Percentiles rank a stretch among this genome's conserved stretches.
phyloP scores from a whole-genome alignment of 148 eudicot genomes.

The Dianthus caryophyllus region DNA sequence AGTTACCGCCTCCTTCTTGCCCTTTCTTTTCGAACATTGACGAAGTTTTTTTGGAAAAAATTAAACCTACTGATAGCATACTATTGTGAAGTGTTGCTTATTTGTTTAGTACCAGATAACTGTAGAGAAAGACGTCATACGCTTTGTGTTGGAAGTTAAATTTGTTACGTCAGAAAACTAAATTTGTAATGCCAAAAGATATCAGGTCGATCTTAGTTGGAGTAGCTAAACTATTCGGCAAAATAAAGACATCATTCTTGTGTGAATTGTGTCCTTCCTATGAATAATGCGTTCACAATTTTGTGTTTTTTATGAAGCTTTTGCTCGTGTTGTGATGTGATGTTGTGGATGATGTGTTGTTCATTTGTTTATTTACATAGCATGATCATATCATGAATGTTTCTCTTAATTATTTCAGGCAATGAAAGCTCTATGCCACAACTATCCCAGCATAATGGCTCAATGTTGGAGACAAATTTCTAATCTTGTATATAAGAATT shows the following conservation, averaged over 20 bases:
- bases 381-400: constrained; percentile 19
- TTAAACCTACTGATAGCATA: background rate
- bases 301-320: background rate
- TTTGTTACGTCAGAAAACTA: background rate
- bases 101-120: constrained; percentile 1
- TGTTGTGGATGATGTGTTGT: background rate
- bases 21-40: background rate
- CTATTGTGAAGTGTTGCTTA: background rate
- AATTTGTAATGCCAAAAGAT: background rate
- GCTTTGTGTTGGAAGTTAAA: constrained; percentile 8
- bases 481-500: constrained; percentile 34
- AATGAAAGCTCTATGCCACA: constrained; percentile 88
- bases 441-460: constrained; percentile 67
- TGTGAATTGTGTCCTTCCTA: background rate
- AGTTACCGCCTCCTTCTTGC: background rate
- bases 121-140: background rate
- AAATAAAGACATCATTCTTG: background rate
- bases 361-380: background rate
- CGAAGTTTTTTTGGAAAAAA: background rate
- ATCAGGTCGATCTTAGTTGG: background rate
- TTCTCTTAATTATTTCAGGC: constrained; percentile 54
- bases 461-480: constrained; percentile 72
- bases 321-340: constrained; percentile 1
- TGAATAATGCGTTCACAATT: background rate
- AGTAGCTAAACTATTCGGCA: background rate